Evolutionary conservation across 768 basidiomycete species (phyloP).

Genomic region (Lepiota subincarnata): DNA sequence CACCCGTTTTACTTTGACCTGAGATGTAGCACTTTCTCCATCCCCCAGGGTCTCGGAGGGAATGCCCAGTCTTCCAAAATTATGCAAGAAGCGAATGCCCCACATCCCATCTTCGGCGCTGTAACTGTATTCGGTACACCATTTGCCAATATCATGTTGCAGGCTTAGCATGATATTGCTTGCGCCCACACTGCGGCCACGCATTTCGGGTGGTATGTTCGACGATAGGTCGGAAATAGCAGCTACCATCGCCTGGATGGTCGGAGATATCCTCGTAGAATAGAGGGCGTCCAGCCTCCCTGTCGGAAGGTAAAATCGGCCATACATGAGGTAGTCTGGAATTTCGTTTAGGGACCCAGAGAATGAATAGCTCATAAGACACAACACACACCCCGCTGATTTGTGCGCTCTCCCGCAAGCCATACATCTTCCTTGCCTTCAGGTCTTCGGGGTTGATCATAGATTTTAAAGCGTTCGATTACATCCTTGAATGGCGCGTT

Average conservation of each 20-base stretch:
- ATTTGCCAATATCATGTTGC: constrained; percentile 90
- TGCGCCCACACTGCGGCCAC: constrained; percentile 41
- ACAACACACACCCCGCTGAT: constrained; percentile 55
- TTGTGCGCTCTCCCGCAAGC: constrained; percentile 74
- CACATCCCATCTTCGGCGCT: constrained; percentile 94
- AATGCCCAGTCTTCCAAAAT: constrained; percentile 68
- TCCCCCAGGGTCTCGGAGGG: constrained; percentile 1
- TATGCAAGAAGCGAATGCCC: constrained; percentile 83
- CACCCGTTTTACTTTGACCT: constrained; percentile 63
- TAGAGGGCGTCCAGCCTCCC: constrained; percentile 88
- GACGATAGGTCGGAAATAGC: constrained; percentile 81
- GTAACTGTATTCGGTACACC: constrained; percentile 92
- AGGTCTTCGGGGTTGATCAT: constrained; percentile 76
- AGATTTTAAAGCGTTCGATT: constrained; percentile 83
- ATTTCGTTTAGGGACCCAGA: constrained; percentile 17
- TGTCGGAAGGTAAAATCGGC: constrained; percentile 85
- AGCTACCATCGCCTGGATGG: constrained; percentile 77
- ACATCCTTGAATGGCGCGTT: constrained; percentile 83
- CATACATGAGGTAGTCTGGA: constrained; percentile 88
- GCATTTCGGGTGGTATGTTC: constrained; percentile 37
- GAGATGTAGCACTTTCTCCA: constrained; percentile 16
- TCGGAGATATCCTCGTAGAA: constrained; percentile 74
- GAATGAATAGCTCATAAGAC: neutral
- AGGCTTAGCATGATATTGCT: constrained; percentile 80
- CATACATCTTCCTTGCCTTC: constrained; percentile 77